Conservation (phyloP, 2,329 filamentous ascomycete genomes). For the Cordyceps cateniannulata region DNA sequence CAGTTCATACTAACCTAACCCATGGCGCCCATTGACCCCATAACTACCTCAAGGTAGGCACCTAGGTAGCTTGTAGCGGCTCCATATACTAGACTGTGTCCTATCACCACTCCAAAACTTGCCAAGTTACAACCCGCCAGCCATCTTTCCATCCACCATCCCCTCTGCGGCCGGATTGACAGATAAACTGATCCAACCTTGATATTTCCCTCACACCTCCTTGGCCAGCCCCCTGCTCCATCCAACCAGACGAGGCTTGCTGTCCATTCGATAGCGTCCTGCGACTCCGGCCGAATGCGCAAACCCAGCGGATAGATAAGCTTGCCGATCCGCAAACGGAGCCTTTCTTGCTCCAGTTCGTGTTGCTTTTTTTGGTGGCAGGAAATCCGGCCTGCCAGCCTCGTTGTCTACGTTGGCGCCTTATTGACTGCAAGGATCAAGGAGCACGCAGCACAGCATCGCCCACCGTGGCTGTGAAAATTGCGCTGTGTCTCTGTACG, state of each 20-base stretch:
- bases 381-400: not conserved
- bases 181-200: not conserved
- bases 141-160: not conserved
- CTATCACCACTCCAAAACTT: not conserved
- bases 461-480: not conserved
- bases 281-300: not conserved
- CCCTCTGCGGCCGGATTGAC: not conserved
- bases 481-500: not conserved
- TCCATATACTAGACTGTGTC: not conserved
- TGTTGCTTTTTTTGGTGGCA: not conserved
- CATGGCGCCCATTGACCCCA: not conserved
- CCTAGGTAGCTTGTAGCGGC: too few relatives aligned
- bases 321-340: not conserved
- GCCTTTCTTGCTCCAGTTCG: too few relatives aligned
- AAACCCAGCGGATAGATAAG: not conserved
- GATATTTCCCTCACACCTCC: slow-evolving; percentile 9
- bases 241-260: not conserved
- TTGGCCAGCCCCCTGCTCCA: not conserved
- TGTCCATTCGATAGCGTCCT: not conserved
- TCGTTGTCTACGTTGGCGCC: not conserved
- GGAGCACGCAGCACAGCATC: not conserved
- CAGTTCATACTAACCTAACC: not conserved
- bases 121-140: not conserved
- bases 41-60: too few relatives aligned
- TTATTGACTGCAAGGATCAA: not conserved